Conservation (phyloP, 352 stramenopile species). For the Ophiocytium majus region DNA sequence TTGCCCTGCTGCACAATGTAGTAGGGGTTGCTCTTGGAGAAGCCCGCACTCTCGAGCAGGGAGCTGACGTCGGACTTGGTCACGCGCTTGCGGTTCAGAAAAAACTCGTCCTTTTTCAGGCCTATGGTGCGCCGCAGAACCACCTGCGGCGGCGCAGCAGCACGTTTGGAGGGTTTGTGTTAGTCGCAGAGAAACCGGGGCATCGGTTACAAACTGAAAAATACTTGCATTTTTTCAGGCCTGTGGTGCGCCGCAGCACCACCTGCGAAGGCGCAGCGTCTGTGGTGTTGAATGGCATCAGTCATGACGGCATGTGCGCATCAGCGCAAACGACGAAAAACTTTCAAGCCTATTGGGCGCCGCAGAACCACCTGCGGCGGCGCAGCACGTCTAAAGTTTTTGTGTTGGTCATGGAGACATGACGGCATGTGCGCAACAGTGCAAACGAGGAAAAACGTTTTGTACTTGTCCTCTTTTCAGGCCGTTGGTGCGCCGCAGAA, state of each 20-base stretch:
- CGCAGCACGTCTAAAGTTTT: too few species aligned
- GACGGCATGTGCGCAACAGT: too few species aligned
- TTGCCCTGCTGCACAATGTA: slow-evolving; percentile 99
- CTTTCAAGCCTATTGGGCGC: too few species aligned
- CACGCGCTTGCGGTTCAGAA: slow-evolving; percentile 95
- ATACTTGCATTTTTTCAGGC: slow-evolving; percentile 99
- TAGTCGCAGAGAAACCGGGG: too few species aligned
- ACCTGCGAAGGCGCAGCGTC: too few species aligned
- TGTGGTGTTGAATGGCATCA: too few species aligned
- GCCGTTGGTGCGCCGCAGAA: slow-evolving; percentile 93
- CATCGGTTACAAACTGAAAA: slow-evolving; percentile 94
- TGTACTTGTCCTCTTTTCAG: slow-evolving; percentile 99
- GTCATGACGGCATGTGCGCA: too few species aligned
- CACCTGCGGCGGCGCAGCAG: too few species aligned
- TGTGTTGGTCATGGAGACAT: too few species aligned
- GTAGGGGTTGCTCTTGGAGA: slow-evolving; percentile 99
- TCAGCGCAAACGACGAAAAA: too few species aligned
- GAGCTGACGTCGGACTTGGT: slow-evolving; percentile 96
- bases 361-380: slow-evolving; percentile 95
- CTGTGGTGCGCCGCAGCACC: slow-evolving; percentile 93
- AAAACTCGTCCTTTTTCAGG: slow-evolving; percentile 99
- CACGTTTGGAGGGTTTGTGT: too few species aligned
- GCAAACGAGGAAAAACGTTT: too few species aligned
- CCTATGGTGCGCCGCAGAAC: slow-evolving; percentile 95
- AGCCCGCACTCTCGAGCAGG: slow-evolving; percentile 96